Evolutionary conservation across 352 stramenopile species (phyloP), one percentile per base, ranked within the genome.

Genomic region (Phytophthora capsici): DNA sequence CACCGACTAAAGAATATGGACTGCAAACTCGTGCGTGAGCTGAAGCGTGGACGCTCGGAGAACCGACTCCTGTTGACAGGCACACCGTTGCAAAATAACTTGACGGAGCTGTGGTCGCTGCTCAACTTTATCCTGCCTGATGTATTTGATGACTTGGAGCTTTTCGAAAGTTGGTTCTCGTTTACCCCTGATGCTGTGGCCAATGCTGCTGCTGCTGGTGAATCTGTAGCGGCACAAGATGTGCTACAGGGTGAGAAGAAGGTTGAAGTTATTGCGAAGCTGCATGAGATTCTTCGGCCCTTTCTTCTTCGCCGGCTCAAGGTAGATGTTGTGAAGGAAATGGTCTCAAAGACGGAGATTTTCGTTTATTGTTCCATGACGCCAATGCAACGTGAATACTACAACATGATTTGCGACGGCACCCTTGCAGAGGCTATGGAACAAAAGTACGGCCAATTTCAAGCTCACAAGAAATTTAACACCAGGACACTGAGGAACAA

Each of bases 1-100:
- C 97, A 99, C 62, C 86, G 97, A 16, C 79, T 99, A 7, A 99
- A 99, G 66, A 99, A 99, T 71, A 95, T 98, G 82, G 89, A 98
- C 62, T 99, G 96, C 77, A 90, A 89, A 51, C 82, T 99, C 30
- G 88, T 99, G 57, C 84, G 82, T 32, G 94, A 98, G 70, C 85
- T 99, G 19, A 99, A 99, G 66, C 78, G 85, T 23, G 85, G 97
- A 54, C 78, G 84, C 6, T 95, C 95, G 16, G 88, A 97, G 67
- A 99, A 98, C 71, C 84, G 96, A 19, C 72, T 99, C 38, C 77
- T 99, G 25, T 73, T 99, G 34, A 98, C 90, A 22, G 97, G 97
- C 45, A 99, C 97, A 44, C 97, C 97, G 16, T 94, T 99, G 26
- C 97, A 99, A 80, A 99, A 99, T 69, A 98, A 98, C 66, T 80